Percentiles rank a stretch among this genome's conserved stretches.
These are phyloP conservation scores for Eucalyptus paniculata DNA, from an alignment of 345 rosid species.

Conservation along the genomic window DNA sequence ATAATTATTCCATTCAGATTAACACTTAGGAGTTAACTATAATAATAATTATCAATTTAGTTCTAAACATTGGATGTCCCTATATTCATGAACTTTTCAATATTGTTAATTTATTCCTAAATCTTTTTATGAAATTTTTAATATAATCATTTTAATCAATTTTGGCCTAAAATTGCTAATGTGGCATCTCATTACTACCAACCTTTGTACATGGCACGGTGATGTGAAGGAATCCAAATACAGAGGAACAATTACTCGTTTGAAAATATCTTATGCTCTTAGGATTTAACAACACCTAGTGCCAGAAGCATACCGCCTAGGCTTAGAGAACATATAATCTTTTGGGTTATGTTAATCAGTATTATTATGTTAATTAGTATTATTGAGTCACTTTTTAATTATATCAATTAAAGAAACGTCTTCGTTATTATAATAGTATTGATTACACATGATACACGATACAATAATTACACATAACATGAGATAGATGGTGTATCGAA, in stretches of 20 bases:
- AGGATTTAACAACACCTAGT: not conserved
- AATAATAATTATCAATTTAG: not conserved
- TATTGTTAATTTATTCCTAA: not conserved
- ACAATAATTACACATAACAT: not conserved
- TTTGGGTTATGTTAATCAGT: not conserved
- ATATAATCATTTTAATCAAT: not conserved
- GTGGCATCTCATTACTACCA: rapidly evolving
- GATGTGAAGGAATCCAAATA: not conserved
- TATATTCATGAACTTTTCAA: not conserved
- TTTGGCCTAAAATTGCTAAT: not conserved
- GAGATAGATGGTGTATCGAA: not conserved
- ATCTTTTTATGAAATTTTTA: not conserved
- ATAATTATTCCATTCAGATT: not conserved
- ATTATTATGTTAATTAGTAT: not conserved
- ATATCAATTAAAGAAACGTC: not conserved
- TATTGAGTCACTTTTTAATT: not conserved
- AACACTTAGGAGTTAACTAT: not conserved
- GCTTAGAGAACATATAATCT: not conserved
- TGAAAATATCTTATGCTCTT: not conserved
- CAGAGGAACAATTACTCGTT: not conserved
- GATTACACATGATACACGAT: too few relatives aligned
- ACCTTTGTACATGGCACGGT: not conserved
- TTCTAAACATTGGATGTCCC: not conserved
- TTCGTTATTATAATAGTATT: not conserved
- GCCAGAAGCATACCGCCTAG: not conserved